Base-by-base conservation (phyloP, 1,284 basidiomycete species). In the Austroboletus rostrupii region DNA sequence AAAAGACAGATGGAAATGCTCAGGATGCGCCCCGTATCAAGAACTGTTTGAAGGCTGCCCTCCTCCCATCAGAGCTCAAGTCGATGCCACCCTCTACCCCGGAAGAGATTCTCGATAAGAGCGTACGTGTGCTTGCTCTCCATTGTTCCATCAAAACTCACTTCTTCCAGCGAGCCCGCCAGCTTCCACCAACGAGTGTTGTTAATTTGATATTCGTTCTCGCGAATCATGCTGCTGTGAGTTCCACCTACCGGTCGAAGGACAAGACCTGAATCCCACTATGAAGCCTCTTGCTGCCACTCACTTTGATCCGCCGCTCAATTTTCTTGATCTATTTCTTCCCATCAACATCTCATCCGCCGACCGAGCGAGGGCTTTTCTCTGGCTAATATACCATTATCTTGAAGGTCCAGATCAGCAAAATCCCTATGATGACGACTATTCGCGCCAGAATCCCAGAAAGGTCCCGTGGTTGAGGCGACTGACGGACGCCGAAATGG, bases 301-400 rank as follows among this genome's bases (percentile, higher is more conserved):
- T 32, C 90, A 92, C 69, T 91, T 92, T 63, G 87, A 90, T 42
- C 74, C 80, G 19, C 76, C 75, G 5, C 67, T 89, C 49, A 90
- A 90, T 64, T 86, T 92, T 55, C 73, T 90, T 38, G 90, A 92
- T 67, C 73, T 93, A 35, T 92, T 93, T 67, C 74, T 90, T 43
- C 86, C 88, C 43, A 78, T 79, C 61, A 81, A 80, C 45, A 75
- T 90, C 38, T 79, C 83, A 17, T 89, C 90, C 8, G 66, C 67
- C 5, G 82, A 86, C 53, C 83, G 90, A 35, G 88, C 87, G 13
- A 74, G 73, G 48, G 85, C 81, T 2, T 90, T 93, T 65, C 77
- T 92, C 20, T 91, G 88, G 84, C 75, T 90, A 39, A 72, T 88
- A 49, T 89, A 83, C 64, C 76, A 89, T 61, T 90, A 92, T 63